Base-by-base conservation (phyloP, 2,329 filamentous ascomycete species). In the Fusarium miscanthi region DNA sequence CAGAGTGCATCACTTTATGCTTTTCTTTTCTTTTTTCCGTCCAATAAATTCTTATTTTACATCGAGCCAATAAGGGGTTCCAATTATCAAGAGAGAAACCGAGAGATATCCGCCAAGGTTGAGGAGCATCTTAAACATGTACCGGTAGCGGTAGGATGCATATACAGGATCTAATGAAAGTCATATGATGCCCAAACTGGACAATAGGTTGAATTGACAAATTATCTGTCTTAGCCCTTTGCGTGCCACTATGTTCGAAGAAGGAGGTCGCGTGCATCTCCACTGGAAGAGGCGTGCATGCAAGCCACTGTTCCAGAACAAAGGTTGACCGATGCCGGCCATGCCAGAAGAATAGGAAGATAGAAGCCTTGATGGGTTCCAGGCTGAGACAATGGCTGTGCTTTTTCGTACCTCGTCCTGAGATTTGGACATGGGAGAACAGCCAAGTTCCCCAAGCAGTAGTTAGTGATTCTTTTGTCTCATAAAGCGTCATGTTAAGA, bases 261-360 rank as follows among this genome's bases (percentile, higher is more conserved):
- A 62, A 56, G 38, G 43, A 62, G 70, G 65, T 73, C 66, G 60
- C 70, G 70, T 72, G 66, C 64, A 57, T 59, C 61, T 46, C 59
- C 16, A 30, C 63, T 59, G 43, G 21, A 51, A 43, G 48, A 48
- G 35, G 49, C 30, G 41, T 41, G 35, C 17, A 51, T 63, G 48
- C 33, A 63, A 69, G 57, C 43, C 58, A 46, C 57, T 56, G 21
- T 64, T 49, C 49, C 51, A 57, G 51, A 67, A 70, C 67, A 43
- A 60, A 54, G 51, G 42, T 16, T 54, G n/a, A 45, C 19, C 43
- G 51, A 42, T 57, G 54, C 37, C 41, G 37, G 41, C 6, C 27
- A 38, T 30, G 5, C 37, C 23, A 61, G 31, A 45, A 35, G n/a
- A 45, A 35, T 27, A 31, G 27, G 23, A 56, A 27, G 41, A 27